Conservation (phyloP, 2,329 filamentous ascomycete genomes). For the Zymoseptoria passerinii region DNA sequence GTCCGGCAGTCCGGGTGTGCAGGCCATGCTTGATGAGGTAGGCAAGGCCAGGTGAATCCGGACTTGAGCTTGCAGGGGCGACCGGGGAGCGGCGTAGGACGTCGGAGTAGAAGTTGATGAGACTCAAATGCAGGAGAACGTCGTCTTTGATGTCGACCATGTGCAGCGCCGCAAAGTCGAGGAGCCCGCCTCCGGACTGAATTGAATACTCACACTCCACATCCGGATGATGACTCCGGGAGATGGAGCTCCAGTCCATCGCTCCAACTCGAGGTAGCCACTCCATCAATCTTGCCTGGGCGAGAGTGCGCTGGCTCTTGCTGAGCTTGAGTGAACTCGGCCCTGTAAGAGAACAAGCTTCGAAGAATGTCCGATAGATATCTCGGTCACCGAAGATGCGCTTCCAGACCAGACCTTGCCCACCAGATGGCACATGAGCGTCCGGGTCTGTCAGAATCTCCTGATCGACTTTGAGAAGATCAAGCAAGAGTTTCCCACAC, state of each 20-base stretch:
- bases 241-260: constrained; percentile 48
- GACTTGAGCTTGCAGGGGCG: background rate
- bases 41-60: constrained; percentile 34
- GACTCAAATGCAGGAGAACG: constrained; percentile 52
- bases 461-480: constrained; percentile 45
- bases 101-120: constrained; percentile 51
- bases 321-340: constrained; percentile 34
- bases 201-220: constrained; percentile 39
- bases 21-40: constrained; percentile 45
- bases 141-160: constrained; percentile 51
- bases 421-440: constrained; percentile 20
- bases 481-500: constrained; percentile 45
- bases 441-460: constrained; percentile 21
- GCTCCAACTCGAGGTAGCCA: constrained; percentile 47
- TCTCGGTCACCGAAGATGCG: constrained; percentile 53
- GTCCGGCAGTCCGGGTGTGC: constrained; percentile 43
- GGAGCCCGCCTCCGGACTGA: constrained; percentile 33
- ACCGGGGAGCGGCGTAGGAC: constrained; percentile 31
- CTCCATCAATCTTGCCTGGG: constrained; percentile 52
- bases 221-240: constrained; percentile 43
- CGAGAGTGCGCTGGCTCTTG: constrained; percentile 48
- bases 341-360: constrained; percentile 35
- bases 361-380: constrained; percentile 50
- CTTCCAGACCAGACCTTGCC: constrained; percentile 52
- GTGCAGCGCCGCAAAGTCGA: constrained; percentile 47